A percentile compares a stretch with the other conserved stretches of the same genome.
These are phyloP conservation scores for Samsoniella hepiali DNA, from an alignment of 2,329 filamentous ascomycete genomes.

Conservation along the genomic window DNA sequence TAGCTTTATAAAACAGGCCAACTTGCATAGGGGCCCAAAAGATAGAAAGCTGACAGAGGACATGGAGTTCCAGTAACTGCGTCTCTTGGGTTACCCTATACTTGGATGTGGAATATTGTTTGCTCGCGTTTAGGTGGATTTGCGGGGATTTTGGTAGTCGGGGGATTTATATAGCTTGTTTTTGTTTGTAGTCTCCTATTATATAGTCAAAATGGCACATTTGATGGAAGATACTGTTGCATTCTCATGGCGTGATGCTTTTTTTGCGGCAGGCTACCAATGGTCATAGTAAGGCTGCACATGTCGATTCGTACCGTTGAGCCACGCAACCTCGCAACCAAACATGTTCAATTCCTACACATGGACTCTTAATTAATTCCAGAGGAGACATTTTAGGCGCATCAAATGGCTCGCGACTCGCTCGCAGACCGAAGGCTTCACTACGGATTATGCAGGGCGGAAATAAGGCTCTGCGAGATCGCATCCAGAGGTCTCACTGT, in stretches of 20 bases:
- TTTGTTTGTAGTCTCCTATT: background rate
- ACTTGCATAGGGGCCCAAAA: background rate
- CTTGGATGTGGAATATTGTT: background rate
- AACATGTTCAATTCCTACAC: no score
- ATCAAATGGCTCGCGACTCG: no score
- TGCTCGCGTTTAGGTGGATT: background rate
- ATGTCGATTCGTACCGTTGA: no score
- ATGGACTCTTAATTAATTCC: no score
- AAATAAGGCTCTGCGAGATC: background rate
- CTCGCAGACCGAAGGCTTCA: background rate
- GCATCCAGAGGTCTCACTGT: conserved; percentile 3
- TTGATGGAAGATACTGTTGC: no score
- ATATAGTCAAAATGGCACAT: no score
- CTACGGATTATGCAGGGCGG: background rate
- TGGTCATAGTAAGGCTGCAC: no score
- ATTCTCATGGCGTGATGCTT: no score
- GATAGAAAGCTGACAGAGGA: background rate
- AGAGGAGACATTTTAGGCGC: no score
- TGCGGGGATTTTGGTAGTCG: no score
- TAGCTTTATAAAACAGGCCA: background rate
- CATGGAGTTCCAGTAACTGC: background rate
- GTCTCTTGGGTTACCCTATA: background rate
- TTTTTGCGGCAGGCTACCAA: no score
- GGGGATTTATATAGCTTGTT: background rate
- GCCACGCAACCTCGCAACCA: no score